Percentiles rank a stretch among this genome's conserved stretches.
These are phyloP conservation scores for Helminthosporium solani DNA, from an alignment of 2,329 filamentous ascomycete genomes.

Conservation along the genomic window DNA sequence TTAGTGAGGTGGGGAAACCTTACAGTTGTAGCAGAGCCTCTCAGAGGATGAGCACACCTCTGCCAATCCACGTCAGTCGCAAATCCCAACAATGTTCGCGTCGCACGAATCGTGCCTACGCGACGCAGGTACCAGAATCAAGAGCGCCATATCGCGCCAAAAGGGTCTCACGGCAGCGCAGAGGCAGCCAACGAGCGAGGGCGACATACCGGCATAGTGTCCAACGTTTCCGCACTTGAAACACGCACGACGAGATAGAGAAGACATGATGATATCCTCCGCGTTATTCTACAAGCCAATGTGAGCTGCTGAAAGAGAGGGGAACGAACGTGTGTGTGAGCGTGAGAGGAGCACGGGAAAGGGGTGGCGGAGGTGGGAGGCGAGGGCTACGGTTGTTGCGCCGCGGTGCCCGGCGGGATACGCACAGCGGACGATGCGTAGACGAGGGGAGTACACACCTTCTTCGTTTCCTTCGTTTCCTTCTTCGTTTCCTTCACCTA, in stretches of 20 bases:
- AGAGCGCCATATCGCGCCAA: slow-evolving; percentile 16
- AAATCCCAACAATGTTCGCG: slow-evolving; percentile 2
- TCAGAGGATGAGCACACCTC: slow-evolving; percentile 98
- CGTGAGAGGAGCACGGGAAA: slow-evolving; percentile 13
- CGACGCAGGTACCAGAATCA: slow-evolving; percentile 16
- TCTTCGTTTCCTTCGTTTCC: slow-evolving; percentile 18
- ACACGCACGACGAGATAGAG: slow-evolving; percentile 55
- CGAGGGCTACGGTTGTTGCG: slow-evolving; percentile 23
- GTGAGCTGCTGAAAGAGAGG: slow-evolving; percentile 9
- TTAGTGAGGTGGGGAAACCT: slow-evolving; percentile 37
- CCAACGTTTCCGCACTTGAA: slow-evolving; percentile 57
- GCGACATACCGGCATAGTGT: slow-evolving; percentile 52
- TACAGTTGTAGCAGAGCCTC: slow-evolving; percentile 99
- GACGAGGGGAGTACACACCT: slow-evolving; percentile 12
- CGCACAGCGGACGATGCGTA: neutral
- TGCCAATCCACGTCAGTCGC: slow-evolving; percentile 37
- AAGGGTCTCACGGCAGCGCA: slow-evolving; percentile 22
- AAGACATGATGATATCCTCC: slow-evolving; percentile 50
- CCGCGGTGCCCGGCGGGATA: slow-evolving; percentile 4
- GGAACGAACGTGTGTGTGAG: neutral
- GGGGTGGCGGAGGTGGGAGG: slow-evolving; percentile 12
- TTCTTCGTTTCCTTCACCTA: slow-evolving; percentile 37
- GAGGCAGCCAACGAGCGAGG: slow-evolving; percentile 15
- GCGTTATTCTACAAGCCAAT: slow-evolving; percentile 19
- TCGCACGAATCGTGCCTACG: slow-evolving; percentile 17